phyloP scores from a whole-genome alignment of 768 basidiomycete genomes.

The Sporobolomyces roseus region DNA sequence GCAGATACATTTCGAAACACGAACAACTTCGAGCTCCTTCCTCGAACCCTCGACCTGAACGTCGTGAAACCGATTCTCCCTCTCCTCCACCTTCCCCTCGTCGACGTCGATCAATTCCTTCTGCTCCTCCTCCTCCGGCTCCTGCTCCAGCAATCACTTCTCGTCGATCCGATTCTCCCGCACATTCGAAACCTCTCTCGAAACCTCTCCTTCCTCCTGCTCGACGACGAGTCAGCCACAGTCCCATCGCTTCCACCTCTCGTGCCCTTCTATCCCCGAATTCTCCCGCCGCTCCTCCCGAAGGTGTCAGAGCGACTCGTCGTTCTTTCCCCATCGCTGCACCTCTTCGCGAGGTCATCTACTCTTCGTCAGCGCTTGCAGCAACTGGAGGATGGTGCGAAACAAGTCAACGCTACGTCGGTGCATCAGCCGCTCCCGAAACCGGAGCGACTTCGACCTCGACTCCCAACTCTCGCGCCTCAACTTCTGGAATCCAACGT shows the following conservation, averaged over 20 bases:
- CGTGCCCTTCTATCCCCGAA: not conserved
- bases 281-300: slow-evolving; percentile 3
- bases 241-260: not conserved
- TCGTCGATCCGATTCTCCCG: not conserved
- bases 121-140: not conserved
- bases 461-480: not conserved
- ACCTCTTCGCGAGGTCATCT: slow-evolving; percentile 8
- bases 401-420: not conserved
- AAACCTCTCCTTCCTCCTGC: too few species aligned
- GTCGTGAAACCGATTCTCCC: slow-evolving; percentile 2
- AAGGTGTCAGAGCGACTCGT: slow-evolving; percentile 11
- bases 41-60: slow-evolving; percentile 17
- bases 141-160: not conserved
- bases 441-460: slow-evolving; percentile 2
- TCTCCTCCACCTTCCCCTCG: not conserved
- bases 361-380: slow-evolving; percentile 10
- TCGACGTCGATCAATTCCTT: not conserved
- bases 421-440: too few species aligned
- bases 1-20: slow-evolving; percentile 28
- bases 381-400: slow-evolving; percentile 22
- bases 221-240: slow-evolving; percentile 8
- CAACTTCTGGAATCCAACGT: not conserved
- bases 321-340: slow-evolving; percentile 21
- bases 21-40: slow-evolving; percentile 20
- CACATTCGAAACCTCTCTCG: not conserved